A percentile compares a stretch with the other conserved stretches of the same genome.
These are phyloP conservation scores for Caloboletus firmus DNA, from an alignment of 1,284 basidiomycete genomes.

Conservation along the genomic window DNA sequence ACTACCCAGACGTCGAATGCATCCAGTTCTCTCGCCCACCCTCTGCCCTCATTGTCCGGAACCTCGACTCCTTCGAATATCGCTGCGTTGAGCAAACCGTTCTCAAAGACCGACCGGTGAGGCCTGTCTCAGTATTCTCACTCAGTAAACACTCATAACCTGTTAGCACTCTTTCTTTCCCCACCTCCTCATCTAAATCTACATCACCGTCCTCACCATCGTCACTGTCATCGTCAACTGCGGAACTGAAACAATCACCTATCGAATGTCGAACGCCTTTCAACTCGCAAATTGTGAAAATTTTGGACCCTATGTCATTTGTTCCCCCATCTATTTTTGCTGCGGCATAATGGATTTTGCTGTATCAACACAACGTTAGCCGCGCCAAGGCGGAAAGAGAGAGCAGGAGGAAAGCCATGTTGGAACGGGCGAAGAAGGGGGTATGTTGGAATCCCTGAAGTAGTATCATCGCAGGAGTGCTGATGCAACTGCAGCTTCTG, in stretches of 20 bases:
- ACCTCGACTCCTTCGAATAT: conserved; percentile 14
- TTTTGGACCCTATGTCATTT: conserved; percentile 50
- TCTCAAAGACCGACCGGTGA: conserved; percentile 72
- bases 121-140: conserved; percentile 36
- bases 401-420: conserved; percentile 64
- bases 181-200: conserved; percentile 19
- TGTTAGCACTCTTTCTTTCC: conserved; percentile 45
- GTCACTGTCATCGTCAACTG: background rate
- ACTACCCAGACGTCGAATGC: conserved; percentile 8
- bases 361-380: conserved; percentile 39
- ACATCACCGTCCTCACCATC: conserved; percentile 9
- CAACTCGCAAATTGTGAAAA: conserved; percentile 28
- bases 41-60: conserved; percentile 17
- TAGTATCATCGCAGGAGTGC: background rate
- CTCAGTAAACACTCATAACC: conserved; percentile 68
- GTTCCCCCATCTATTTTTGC: conserved; percentile 65
- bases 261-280: conserved; percentile 20
- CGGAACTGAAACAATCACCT: conserved; percentile 13
- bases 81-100: conserved; percentile 42
- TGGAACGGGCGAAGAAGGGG: conserved; percentile 68
- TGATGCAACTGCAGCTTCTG: conserved; percentile 39
- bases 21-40: conserved; percentile 4
- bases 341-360: conserved; percentile 46
- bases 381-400: conserved; percentile 70
- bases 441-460: conserved; percentile 14